A percentile compares a stretch with the other conserved stretches of the same genome.
Conservation (phyloP, 768 basidiomycete genomes). For the Aureoboletus auriporus region DNA sequence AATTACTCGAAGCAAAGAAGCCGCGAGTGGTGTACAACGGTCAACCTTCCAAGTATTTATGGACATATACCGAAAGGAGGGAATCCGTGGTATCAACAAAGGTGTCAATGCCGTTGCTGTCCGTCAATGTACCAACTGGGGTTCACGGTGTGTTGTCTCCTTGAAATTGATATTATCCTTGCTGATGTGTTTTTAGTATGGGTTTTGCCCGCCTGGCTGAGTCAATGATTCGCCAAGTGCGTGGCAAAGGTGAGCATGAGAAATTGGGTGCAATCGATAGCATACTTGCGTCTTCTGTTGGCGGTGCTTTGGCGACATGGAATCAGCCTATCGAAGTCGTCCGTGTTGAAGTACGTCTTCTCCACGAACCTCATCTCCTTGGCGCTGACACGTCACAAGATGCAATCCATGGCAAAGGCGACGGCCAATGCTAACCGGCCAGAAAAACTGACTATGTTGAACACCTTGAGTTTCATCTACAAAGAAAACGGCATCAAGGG, state of each 20-base stretch:
- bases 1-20: slow-evolving; percentile 94
- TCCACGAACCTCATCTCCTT: background rate
- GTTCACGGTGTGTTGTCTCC: slow-evolving; percentile 60
- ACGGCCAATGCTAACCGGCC: slow-evolving; percentile 74
- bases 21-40: slow-evolving; percentile 76
- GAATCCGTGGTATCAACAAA: slow-evolving; percentile 96
- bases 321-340: slow-evolving; percentile 99
- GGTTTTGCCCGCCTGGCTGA: slow-evolving; percentile 96
- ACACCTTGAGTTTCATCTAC: slow-evolving; percentile 93
- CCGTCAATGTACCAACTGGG: slow-evolving; percentile 92
- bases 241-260: slow-evolving; percentile 77
- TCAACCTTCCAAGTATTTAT: slow-evolving; percentile 93
- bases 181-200: slow-evolving; percentile 53
- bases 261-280: slow-evolving; percentile 77
- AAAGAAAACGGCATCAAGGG: slow-evolving; percentile 95
- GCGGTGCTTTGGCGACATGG: slow-evolving; percentile 96
- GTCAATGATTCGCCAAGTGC: slow-evolving; percentile 64
- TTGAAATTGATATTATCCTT: background rate
- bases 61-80: slow-evolving; percentile 92
- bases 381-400: slow-evolving; percentile 44
- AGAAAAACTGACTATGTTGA: slow-evolving; percentile 86
- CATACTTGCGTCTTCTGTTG: slow-evolving; percentile 82
- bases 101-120: slow-evolving; percentile 95
- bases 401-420: slow-evolving; percentile 97
- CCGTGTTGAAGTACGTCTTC: slow-evolving; percentile 74